These are phyloP conservation scores for Ceriops tagal DNA, from an alignment of 345 rosid species.

Conservation along the genomic window DNA sequence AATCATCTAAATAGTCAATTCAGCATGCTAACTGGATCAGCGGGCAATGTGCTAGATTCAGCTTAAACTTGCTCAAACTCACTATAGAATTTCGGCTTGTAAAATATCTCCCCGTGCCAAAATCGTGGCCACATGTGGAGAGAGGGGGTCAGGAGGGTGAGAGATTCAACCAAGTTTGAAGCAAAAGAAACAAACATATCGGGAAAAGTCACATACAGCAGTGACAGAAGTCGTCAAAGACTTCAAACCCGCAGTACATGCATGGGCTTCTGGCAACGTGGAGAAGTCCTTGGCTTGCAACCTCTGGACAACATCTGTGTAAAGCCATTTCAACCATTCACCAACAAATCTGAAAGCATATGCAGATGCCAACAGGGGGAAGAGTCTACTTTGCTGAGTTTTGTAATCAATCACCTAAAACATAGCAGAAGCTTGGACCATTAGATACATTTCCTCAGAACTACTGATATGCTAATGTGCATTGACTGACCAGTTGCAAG, in stretches of 20 bases:
- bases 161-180: not conserved
- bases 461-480: conserved; percentile 3
- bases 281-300: conserved; percentile 87
- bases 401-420: conserved; percentile 91
- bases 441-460: conserved; percentile 11
- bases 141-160: not conserved
- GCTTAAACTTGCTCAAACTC: not conserved
- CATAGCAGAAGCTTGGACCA: conserved; percentile 15
- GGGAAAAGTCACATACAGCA: conserved; percentile 53
- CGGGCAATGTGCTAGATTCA: not conserved
- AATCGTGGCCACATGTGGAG: no score
- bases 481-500: not conserved
- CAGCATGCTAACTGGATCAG: not conserved
- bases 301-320: conserved; percentile 81
- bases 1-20: not conserved
- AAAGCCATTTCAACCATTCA: conserved; percentile 96
- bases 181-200: not conserved
- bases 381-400: conserved; percentile 93
- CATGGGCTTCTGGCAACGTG: conserved; percentile 95
- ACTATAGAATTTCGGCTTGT: no score
- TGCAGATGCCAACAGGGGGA: conserved; percentile 98
- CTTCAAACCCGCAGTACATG: conserved; percentile 98
- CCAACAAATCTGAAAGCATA: conserved; percentile 98
- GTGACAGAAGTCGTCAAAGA: conserved; percentile 90
- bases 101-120: no score